Conservation (phyloP, 768 basidiomycete genomes). For the Tylopilus rubrobrunneus region DNA sequence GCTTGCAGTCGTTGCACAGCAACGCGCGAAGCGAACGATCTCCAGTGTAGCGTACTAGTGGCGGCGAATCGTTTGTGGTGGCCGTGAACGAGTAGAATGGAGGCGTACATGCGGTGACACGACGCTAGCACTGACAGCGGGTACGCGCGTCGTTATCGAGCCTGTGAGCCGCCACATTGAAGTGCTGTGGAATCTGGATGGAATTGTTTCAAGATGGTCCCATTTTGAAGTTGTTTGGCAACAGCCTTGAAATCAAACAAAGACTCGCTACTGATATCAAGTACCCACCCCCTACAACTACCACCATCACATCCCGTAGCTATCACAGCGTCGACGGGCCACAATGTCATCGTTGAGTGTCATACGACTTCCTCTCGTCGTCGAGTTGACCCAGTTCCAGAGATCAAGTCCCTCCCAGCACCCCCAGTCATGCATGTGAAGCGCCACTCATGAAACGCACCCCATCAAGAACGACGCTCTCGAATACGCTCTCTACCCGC, state of each 20-base stretch:
- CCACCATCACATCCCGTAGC: background rate
- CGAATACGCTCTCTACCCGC: slow-evolving; percentile 37
- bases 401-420: slow-evolving; percentile 23
- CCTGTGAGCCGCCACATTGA: no score
- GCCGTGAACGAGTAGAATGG: background rate
- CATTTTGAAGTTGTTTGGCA: slow-evolving; percentile 23
- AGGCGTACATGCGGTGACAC: background rate
- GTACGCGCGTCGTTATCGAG: background rate
- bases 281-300: background rate
- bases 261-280: background rate
- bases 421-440: slow-evolving; percentile 21
- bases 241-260: slow-evolving; percentile 26
- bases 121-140: background rate
- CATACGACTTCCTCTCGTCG: slow-evolving; percentile 2
- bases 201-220: background rate
- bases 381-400: slow-evolving; percentile 20
- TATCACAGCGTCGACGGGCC: background rate
- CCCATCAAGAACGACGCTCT: slow-evolving; percentile 35
- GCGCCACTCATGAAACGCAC: slow-evolving; percentile 35
- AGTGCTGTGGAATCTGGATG: background rate
- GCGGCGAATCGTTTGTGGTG: background rate
- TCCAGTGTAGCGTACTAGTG: slow-evolving; percentile 1
- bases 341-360: slow-evolving; percentile 32
- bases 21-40: background rate
- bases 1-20: background rate